Base-by-base conservation (phyloP, 2,329 filamentous ascomycete genomes). In the Exophiala sp. region DNA sequence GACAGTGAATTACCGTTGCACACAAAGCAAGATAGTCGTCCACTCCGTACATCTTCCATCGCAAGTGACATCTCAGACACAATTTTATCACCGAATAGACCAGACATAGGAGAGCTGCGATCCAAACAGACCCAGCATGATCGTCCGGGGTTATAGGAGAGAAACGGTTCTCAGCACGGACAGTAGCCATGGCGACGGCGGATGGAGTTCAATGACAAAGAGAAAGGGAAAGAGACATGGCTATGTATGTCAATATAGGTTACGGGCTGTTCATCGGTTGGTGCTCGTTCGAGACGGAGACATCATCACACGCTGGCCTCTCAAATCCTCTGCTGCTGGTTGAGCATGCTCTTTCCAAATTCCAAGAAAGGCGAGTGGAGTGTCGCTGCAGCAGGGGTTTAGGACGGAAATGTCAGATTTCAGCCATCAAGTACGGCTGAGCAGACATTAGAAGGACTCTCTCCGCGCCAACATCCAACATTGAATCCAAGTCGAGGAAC, bases 61-160 rank as follows among this genome's bases (percentile, higher is more conserved):
- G 48, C 34, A 58, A 32, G 34, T 55, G 50, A 11, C 45, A 51
- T 23, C 56, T 53, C 42, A 56, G 40, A 3, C 24, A 39, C 35
- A 58, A 38, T 10, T 53, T 58, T 23, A 58, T 37, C 38, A 53
- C 22, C 32, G 53, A 54, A 40, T 58, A 58, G 41, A 58, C 45
- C 16, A 58, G 46, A 24, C 56, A 58, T 46, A 58, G 29, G 3
- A 56, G 37, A 5, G 53, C 46, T 13, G 53, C 46, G 44, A 58
- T 58, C 56, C 56, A 58, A 11, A 58, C 32, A 5, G 56, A 52
- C 30, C 53, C 56, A 21, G 53, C 52, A 41, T 58, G 56, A 38
- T 58, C 42, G 30, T 58, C 53, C 3, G 56, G 50, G 4, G 56
- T 58, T 21, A 56, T 50, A 8, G 45, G 42, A 24, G 56, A 47